phyloP scores from a whole-genome alignment of 768 basidiomycete genomes.

The Podaxis sp. region DNA sequence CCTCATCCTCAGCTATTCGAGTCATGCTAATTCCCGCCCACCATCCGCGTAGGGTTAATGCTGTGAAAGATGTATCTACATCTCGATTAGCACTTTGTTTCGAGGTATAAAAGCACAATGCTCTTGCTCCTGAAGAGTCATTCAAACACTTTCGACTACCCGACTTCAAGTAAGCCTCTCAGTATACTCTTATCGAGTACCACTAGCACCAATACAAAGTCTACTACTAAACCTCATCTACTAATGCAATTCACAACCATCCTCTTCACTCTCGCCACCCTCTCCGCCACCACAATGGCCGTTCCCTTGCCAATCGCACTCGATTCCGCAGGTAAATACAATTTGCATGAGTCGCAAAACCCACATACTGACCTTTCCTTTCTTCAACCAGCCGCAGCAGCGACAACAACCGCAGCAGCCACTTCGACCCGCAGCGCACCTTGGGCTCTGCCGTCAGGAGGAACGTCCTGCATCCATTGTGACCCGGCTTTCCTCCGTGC shows the following conservation, averaged over 20 bases:
- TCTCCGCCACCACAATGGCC: neutral
- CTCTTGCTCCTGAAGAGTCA: neutral
- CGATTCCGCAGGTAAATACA: neutral
- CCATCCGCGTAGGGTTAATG: neutral
- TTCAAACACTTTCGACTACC: neutral
- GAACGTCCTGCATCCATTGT: neutral
- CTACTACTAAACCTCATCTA: neutral
- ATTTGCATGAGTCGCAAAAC: neutral
- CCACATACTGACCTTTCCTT: neutral
- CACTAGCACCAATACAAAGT: neutral
- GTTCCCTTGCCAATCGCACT: neutral
- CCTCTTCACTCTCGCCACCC: neutral
- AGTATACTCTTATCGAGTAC: neutral
- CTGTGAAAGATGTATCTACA: neutral
- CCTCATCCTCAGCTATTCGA: neutral
- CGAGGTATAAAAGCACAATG: neutral
- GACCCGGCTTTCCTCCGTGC: constrained; percentile 7
- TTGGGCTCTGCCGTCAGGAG: neutral
- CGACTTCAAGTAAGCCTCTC: too few relatives aligned
- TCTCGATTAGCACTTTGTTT: neutral
- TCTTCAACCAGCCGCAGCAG: neutral
- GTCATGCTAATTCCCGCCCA: neutral
- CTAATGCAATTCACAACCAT: neutral
- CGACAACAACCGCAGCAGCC: neutral
- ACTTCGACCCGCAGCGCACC: neutral